These are phyloP conservation scores for Talaromyces sp. DNA, from an alignment of 2,329 filamentous ascomycete genomes.

Conservation along the genomic window DNA sequence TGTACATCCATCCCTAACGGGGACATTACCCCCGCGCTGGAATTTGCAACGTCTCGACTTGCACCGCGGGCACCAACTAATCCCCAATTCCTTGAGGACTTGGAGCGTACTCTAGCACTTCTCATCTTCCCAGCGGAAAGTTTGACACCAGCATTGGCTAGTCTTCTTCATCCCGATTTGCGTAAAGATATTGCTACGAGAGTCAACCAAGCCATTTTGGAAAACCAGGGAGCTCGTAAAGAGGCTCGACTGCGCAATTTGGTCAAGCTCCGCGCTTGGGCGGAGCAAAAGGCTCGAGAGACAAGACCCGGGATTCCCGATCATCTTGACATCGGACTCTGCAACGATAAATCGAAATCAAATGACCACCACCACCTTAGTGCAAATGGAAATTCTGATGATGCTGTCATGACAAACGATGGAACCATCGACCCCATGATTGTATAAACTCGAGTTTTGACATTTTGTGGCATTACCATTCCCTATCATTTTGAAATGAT, in stretches of 20 bases:
- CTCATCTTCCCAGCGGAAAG: conserved; percentile 81
- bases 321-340: conserved; percentile 40
- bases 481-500: background rate
- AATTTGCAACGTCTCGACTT: conserved; percentile 82
- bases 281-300: conserved; percentile 56
- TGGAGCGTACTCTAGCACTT: conserved; percentile 90
- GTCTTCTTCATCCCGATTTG: conserved; percentile 71
- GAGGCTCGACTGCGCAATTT: conserved; percentile 80
- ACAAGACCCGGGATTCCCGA: conserved; percentile 43
- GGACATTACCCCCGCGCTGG: conserved; percentile 73
- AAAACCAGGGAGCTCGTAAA: conserved; percentile 63
- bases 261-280: conserved; percentile 78
- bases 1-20: conserved; percentile 62
- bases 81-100: conserved; percentile 72
- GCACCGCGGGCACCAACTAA: conserved; percentile 81
- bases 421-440: conserved; percentile 38
- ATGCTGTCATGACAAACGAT: conserved; percentile 38
- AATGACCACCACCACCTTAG: conserved; percentile 13
- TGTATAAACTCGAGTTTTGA: conserved; percentile 16
- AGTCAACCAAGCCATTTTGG: conserved; percentile 85
- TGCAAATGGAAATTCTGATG: conserved; percentile 28
- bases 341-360: conserved; percentile 25
- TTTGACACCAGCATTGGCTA: conserved; percentile 68
- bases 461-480: background rate
- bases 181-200: conserved; percentile 76